These are phyloP conservation scores for Nicotiana rustica DNA, from an alignment of 305 asterid species.

Conservation along the genomic window DNA sequence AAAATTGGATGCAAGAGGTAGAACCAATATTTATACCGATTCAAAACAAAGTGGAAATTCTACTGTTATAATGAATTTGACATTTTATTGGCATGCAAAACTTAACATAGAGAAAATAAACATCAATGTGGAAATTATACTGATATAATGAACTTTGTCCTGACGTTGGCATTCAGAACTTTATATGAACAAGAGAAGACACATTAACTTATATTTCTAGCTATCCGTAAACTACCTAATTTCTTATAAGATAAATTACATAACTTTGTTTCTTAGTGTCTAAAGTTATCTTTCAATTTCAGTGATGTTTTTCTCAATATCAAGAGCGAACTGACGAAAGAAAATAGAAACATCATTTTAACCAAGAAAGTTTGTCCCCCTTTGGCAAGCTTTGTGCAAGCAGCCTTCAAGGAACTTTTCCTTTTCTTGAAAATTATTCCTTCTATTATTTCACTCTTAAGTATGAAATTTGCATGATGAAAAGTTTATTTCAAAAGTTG, in stretches of 20 bases:
- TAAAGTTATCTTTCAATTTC: not conserved
- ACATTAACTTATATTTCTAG: not conserved
- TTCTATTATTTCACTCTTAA: not conserved
- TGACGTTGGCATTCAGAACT: not conserved
- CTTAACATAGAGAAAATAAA: not conserved
- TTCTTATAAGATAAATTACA: not conserved
- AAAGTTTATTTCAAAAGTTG: not conserved
- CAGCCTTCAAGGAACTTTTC: not conserved
- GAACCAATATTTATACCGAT: no score
- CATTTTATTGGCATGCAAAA: not conserved
- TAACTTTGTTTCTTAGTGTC: not conserved
- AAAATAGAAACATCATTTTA: not conserved
- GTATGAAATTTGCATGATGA: slow-evolving; percentile 14
- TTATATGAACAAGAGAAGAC: not conserved
- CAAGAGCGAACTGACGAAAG: not conserved
- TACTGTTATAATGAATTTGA: not conserved
- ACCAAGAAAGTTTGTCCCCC: not conserved
- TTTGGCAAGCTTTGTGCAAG: not conserved
- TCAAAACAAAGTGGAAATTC: not conserved
- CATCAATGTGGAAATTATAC: not conserved
- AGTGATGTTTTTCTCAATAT: not conserved
- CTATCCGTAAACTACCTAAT: not conserved
- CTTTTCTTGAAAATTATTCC: not conserved
- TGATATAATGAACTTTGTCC: not conserved
- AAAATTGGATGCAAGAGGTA: no score